A percentile compares a stretch with the other conserved stretches of the same genome.
Conservation (phyloP, 257 asterid species). For the Sherardia arvensis region DNA sequence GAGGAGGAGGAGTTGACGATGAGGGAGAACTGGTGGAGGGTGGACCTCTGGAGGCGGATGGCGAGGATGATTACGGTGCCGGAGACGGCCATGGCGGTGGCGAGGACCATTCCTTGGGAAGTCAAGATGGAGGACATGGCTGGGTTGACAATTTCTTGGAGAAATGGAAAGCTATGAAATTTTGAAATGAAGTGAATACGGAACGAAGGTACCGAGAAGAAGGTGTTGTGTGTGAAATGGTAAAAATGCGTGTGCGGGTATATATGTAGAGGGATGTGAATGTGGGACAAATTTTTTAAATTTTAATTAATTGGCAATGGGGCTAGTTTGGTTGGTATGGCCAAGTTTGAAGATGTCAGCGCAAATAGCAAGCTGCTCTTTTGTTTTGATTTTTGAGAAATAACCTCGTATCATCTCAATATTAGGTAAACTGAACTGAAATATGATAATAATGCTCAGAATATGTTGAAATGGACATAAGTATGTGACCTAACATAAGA, state of each 20-base stretch:
- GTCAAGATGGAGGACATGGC: constrained; percentile 43
- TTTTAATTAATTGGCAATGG: not conserved
- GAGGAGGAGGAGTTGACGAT: constrained; percentile 13
- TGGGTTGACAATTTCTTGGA: not conserved
- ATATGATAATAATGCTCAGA: too few species aligned
- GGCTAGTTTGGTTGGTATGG: constrained; percentile 9
- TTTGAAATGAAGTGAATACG: not conserved
- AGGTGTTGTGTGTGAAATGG: not conserved
- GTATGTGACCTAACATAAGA: too few species aligned
- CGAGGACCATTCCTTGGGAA: constrained; percentile 60
- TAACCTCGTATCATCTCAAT: too few species aligned
- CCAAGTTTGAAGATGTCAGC: constrained; percentile 6
- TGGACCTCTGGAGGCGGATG: constrained; percentile 49
- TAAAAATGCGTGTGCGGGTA: not conserved
- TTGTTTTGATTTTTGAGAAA: not conserved
- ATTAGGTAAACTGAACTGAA: too few species aligned
- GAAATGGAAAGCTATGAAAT: not conserved
- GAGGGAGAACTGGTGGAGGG: constrained; percentile 17
- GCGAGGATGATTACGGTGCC: constrained; percentile 72
- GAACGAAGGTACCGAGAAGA: not conserved
- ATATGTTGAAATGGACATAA: too few species aligned
- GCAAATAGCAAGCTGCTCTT: not conserved
- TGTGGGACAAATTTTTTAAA: not conserved
- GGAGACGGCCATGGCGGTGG: constrained; percentile 88
- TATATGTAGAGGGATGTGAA: not conserved